phyloP scores from a whole-genome alignment of 2,329 filamentous ascomycete species.

The Dendrostoma leiphaemia region DNA sequence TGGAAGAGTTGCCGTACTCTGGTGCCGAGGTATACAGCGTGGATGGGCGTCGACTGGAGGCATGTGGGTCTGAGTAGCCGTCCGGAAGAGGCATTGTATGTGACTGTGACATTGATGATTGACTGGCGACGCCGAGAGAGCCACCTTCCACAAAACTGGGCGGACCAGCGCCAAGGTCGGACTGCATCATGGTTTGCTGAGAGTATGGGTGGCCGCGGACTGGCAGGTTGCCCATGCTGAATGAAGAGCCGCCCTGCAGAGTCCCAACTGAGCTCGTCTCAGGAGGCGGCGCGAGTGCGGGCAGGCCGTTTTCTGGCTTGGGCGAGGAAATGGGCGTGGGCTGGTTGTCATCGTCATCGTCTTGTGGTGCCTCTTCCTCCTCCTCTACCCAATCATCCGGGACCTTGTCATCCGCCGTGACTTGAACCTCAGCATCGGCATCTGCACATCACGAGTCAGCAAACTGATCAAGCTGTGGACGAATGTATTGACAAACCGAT shows the following conservation, averaged over 20 bases:
- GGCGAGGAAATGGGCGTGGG: constrained; percentile 33
- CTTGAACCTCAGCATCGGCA: constrained; percentile 43
- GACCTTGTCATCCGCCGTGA: constrained; percentile 52
- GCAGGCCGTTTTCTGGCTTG: constrained; percentile 32
- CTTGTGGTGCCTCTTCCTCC: constrained; percentile 37
- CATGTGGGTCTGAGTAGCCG: constrained; percentile 44
- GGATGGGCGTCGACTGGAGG: constrained; percentile 45
- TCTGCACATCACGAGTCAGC: constrained; percentile 34
- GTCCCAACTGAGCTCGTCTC: constrained; percentile 34
- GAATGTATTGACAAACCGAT: constrained; percentile 45
- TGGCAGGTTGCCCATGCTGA: constrained; percentile 42
- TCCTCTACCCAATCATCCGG: constrained; percentile 46
- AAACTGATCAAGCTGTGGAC: background rate
- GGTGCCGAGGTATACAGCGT: constrained; percentile 38
- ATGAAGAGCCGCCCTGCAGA: constrained; percentile 29
- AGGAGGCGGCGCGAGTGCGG: constrained; percentile 33
- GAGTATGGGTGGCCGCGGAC: constrained; percentile 39
- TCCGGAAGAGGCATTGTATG: constrained; percentile 41
- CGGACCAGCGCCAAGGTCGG: constrained; percentile 41
- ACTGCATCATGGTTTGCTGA: constrained; percentile 37
- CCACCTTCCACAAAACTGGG: constrained; percentile 38
- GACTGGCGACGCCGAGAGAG: constrained; percentile 33
- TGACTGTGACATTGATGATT: constrained; percentile 32
- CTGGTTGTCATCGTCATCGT: constrained; percentile 41
- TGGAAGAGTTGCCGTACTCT: constrained; percentile 43